These are phyloP conservation scores for Clitopilus passeckerianus DNA, from an alignment of 768 basidiomycete genomes.

Conservation along the genomic window DNA sequence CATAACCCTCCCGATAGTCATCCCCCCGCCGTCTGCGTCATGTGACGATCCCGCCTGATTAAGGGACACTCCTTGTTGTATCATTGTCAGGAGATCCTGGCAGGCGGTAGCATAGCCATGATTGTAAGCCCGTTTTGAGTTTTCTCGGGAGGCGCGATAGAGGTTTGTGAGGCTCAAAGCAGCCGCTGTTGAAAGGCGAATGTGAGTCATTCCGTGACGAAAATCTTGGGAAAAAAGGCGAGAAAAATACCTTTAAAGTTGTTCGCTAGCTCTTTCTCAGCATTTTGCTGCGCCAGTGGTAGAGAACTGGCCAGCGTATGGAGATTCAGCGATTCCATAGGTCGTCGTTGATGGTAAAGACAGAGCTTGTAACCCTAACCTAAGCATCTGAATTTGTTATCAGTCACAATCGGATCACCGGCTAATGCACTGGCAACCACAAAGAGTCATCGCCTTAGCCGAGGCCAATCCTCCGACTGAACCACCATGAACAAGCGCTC, in stretches of 20 bases:
- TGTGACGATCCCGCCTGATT: conserved; percentile 35
- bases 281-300: conserved; percentile 67
- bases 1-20: conserved; percentile 77
- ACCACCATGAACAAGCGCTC: no score
- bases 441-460: neutral
- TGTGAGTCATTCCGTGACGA: conserved; percentile 15
- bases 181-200: conserved; percentile 46
- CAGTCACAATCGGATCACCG: neutral
- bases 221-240: neutral
- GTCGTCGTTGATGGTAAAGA: neutral
- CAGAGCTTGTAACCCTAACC: neutral
- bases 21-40: conserved; percentile 47
- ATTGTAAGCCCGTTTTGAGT: conserved; percentile 77
- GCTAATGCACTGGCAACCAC: neutral
- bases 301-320: conserved; percentile 76
- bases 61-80: conserved; percentile 77
- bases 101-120: conserved; percentile 78
- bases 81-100: conserved; percentile 74
- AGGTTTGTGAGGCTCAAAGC: conserved; percentile 82
- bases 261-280: conserved; percentile 75
- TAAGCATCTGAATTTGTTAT: neutral
- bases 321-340: conserved; percentile 75
- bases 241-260: conserved; percentile 67
- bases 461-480: neutral
- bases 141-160: conserved; percentile 73